These are phyloP conservation scores for Piloderma croceum DNA, from an alignment of 768 basidiomycete species.

Conservation along the genomic window DNA sequence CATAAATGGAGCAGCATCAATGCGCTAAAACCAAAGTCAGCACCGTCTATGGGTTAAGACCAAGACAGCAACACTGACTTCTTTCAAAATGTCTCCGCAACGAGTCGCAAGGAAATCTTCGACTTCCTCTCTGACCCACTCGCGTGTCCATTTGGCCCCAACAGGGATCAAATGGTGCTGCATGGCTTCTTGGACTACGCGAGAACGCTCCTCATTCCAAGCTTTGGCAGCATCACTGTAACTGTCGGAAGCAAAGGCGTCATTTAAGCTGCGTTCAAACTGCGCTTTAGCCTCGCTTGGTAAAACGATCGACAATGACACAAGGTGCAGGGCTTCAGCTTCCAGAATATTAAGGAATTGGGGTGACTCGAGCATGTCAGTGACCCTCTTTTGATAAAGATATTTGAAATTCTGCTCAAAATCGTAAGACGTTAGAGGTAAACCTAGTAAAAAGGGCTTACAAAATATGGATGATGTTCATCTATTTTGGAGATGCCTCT, in stretches of 20 bases:
- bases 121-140: constrained; percentile 83
- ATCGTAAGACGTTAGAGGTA: constrained; percentile 3
- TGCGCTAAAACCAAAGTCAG: constrained; percentile 46
- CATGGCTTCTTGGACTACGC: constrained; percentile 73
- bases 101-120: constrained; percentile 75
- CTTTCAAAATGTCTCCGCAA: constrained; percentile 63
- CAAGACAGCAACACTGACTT: constrained; percentile 41
- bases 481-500: constrained; percentile 74
- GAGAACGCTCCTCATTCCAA: constrained; percentile 85
- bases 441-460: constrained; percentile 30
- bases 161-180: constrained; percentile 79
- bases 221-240: constrained; percentile 79
- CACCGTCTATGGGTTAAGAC: constrained; percentile 1
- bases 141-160: constrained; percentile 83
- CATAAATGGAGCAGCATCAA: constrained; percentile 74
- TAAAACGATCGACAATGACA: constrained; percentile 68
- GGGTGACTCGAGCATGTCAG: constrained; percentile 59
- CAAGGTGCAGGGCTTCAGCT: constrained; percentile 85
- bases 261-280: constrained; percentile 70
- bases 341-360: constrained; percentile 89
- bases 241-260: constrained; percentile 80
- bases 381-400: constrained; percentile 69
- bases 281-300: constrained; percentile 55
- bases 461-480: constrained; percentile 67
- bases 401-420: constrained; percentile 86